Conservation (phyloP, 2,329 filamentous ascomycete species). For the Juglanconis oblonga region DNA sequence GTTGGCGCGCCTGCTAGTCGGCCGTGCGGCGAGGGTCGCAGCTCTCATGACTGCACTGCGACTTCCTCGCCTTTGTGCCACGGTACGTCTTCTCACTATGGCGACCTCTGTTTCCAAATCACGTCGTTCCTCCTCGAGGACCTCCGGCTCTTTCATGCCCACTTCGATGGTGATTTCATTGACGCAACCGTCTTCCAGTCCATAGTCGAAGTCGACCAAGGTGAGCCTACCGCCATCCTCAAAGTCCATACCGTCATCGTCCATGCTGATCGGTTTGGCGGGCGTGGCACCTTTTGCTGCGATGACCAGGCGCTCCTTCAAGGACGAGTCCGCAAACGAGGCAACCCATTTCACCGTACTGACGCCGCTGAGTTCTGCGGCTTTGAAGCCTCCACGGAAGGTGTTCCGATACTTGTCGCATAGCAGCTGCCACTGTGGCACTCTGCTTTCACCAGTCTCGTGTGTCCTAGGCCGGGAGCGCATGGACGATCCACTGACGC, state of each 20-base stretch:
- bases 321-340: conserved; percentile 44
- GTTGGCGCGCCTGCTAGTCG: conserved; percentile 28
- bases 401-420: conserved; percentile 68
- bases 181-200: conserved; percentile 50
- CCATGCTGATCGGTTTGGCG: conserved; percentile 56
- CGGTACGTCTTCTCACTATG: conserved; percentile 71
- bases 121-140: conserved; percentile 69
- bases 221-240: conserved; percentile 75
- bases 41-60: conserved; percentile 47
- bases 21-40: conserved; percentile 39
- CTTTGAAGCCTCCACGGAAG: conserved; percentile 64
- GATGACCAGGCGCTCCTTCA: conserved; percentile 61
- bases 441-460: conserved; percentile 32
- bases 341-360: conserved; percentile 71
- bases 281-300: conserved; percentile 68
- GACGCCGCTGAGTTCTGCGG: conserved; percentile 64
- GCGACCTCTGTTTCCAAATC: conserved; percentile 77
- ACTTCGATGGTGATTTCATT: conserved; percentile 69
- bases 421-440: conserved; percentile 67
- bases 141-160: conserved; percentile 66
- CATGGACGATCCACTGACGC: conserved; percentile 40
- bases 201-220: conserved; percentile 72
- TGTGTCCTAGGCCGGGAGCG: conserved; percentile 36
- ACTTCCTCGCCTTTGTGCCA: conserved; percentile 57
- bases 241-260: conserved; percentile 66